Base-by-base conservation (phyloP, 164 flowering plant species). In the Tetrastigma voinierianum region DNA sequence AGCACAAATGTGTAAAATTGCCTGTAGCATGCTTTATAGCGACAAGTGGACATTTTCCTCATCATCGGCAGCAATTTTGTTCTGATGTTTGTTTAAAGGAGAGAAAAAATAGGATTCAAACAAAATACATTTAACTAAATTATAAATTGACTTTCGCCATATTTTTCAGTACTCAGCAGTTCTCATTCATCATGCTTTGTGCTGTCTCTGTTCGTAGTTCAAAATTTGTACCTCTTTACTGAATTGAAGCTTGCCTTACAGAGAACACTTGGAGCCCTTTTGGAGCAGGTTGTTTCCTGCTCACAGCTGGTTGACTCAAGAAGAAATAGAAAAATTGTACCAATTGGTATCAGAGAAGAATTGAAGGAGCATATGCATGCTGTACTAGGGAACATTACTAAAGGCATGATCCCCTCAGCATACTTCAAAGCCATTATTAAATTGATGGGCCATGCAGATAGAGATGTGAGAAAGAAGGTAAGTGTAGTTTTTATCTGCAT, bases 401-500 rank as follows among this genome's bases (percentile, higher is more conserved):
- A 63, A 62, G 73, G 60, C 59, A 86, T 95, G 84, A 54, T 53
- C 11, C 96, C 96, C 1, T 77, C 90, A 2, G 65, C 88, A n/a
- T 88, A 72, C 71, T 95, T 90, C 57, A 69, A 62, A 51, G 72
- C 81, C 76, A 84, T 86, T 46, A 73, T 64, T 49, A 71, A 75
- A 53, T 74, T 90, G 81, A 80, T 90, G 51, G 62, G 64, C 23
- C 78, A 80, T 76, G 63, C 45, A 32, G 87, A 93, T 65, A 73
- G 56, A 62, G 72, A 66, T 70, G 83, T 90, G 69, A 74, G 67
- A 65, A 86, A 79, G 74, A 89, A 93, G 93, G 98, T 90, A 79
- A 12, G 12, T 59, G 15, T 57, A 40, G 52, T 47, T 10, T 16
- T 43, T 46, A 32, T 51, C 59, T 18, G 15, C 48, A 8, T 47